Evolutionary conservation across 2,329 filamentous ascomycete genomes (phyloP), one percentile per base, ranked within the genome.

Genomic region (Lachnellula hyalina): DNA sequence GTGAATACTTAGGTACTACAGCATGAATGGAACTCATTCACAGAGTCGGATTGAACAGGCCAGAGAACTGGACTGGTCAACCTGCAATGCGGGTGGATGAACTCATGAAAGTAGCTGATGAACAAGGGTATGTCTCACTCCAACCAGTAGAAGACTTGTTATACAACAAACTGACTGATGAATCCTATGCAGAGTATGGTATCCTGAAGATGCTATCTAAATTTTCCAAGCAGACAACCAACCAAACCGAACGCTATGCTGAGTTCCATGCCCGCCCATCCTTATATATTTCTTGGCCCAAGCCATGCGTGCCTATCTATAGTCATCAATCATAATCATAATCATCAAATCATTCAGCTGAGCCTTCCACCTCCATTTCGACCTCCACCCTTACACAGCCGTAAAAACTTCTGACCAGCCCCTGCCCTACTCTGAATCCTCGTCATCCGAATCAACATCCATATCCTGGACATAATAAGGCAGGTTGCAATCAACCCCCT

Each of bases 381-480:
- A 21, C 21, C 21, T 21, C 25, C n/a, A n/a, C 14, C 35, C 15
- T 40, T 51, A 45, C 49, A 48, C 53, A 8, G 6, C 25, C 47
- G 25, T 53, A 46, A 32, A 21, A 57, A 47, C 34, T 54, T 40
- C 54, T 40, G 42, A 36, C 53, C 49, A 44, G 7, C 36, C 44
- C 48, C n/a, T n/a, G 32, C 49, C 50, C 42, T 28, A 55, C 53
- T 46, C 5, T 45, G 23, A 9, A n/a, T n/a, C 50, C 21, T 61
- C 61, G 5, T 61, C 58, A 17, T 59, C 59, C 15, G 63, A 62
- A 55, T 68, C 66, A 11, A 65, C 53, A 47, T 68, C 65, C 67
- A 68, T 66, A 50, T 59, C 62, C 53, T 67, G 65, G 28, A 63
- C 57, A 49, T 61, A 68, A 46, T 66, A 68, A 34, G 67, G 66